These are phyloP conservation scores for Prototheca wickerhamii DNA, from an alignment of 163 green algal species.

Conservation along the genomic window DNA sequence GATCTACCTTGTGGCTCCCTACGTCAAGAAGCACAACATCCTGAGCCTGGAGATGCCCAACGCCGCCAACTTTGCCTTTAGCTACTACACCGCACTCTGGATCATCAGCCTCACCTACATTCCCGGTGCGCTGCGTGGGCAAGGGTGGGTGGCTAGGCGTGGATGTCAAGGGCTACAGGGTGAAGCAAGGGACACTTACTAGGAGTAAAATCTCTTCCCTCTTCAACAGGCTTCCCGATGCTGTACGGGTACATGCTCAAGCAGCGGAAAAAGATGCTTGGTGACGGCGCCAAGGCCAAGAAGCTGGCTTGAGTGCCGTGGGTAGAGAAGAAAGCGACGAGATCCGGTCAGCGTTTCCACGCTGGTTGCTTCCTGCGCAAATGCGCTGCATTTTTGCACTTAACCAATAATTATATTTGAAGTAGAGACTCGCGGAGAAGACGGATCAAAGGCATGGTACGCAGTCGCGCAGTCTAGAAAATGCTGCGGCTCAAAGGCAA, in stretches of 20 bases:
- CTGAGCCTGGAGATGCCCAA: constrained; percentile 75
- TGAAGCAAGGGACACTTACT: too few relatives aligned
- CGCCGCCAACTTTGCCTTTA: constrained; percentile 69
- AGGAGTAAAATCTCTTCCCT: too few relatives aligned
- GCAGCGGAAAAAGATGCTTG: constrained; percentile 73
- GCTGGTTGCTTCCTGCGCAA: too few relatives aligned
- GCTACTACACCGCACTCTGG: constrained; percentile 61
- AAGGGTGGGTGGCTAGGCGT: background rate
- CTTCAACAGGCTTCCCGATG: constrained; percentile 56
- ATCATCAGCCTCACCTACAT: constrained; percentile 57
- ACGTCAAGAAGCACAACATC: constrained; percentile 37
- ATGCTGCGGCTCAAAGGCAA: too few relatives aligned
- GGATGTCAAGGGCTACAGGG: background rate
- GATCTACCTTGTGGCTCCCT: constrained; percentile 61
- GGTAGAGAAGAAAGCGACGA: too few relatives aligned
- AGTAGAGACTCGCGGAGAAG: too few relatives aligned
- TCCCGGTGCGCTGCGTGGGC: constrained; percentile 42
- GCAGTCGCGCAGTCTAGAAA: too few relatives aligned
- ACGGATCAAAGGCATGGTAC: too few relatives aligned
- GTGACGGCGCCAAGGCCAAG: constrained; percentile 3
- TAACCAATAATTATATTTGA: too few relatives aligned
- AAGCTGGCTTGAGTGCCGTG: background rate
- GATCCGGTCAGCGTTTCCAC: too few relatives aligned
- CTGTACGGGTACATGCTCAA: constrained; percentile 85
- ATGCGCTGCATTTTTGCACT: too few relatives aligned